Conservation (phyloP, 1,139 yeast species). For the Debaryomyces psychrophilus region DNA sequence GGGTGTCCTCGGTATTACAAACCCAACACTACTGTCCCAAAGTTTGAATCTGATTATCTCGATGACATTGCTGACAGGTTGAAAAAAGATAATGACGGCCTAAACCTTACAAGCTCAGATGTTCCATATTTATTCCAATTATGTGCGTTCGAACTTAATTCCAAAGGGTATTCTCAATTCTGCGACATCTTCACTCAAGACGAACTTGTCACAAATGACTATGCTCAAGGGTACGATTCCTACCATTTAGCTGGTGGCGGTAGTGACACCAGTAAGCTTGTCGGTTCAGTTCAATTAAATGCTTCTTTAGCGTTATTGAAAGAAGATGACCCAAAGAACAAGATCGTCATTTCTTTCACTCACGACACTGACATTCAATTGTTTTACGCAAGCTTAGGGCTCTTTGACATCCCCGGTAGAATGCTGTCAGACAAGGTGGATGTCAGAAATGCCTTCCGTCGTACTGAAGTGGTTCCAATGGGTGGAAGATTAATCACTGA, state of each 20-base stretch:
- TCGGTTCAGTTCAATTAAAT: slow-evolving; percentile 37
- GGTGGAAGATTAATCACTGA: slow-evolving; percentile 57
- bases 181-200: slow-evolving; percentile 56
- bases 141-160: slow-evolving; percentile 60
- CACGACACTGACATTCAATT: slow-evolving; percentile 60
- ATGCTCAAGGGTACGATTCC: slow-evolving; percentile 46
- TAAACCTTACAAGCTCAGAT: slow-evolving; percentile 41
- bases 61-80: slow-evolving; percentile 44
- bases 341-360: slow-evolving; percentile 49
- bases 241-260: slow-evolving; percentile 58
- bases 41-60: slow-evolving; percentile 33
- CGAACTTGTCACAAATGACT: slow-evolving; percentile 49
- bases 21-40: slow-evolving; percentile 16
- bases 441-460: slow-evolving; percentile 46
- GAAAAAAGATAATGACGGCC: slow-evolving; percentile 43
- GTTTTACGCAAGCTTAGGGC: slow-evolving; percentile 52
- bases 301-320: slow-evolving; percentile 47
- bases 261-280: slow-evolving; percentile 32
- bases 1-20: slow-evolving; percentile 25
- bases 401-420: slow-evolving; percentile 37
- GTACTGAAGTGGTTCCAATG: slow-evolving; percentile 56
- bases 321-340: slow-evolving; percentile 23
- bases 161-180: slow-evolving; percentile 49
- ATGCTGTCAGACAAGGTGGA: slow-evolving; percentile 37
- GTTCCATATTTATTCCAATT: slow-evolving; percentile 41